Evolutionary conservation across 768 basidiomycete genomes (phyloP).

Genomic region (Brasilioporus rufonigricans): DNA sequence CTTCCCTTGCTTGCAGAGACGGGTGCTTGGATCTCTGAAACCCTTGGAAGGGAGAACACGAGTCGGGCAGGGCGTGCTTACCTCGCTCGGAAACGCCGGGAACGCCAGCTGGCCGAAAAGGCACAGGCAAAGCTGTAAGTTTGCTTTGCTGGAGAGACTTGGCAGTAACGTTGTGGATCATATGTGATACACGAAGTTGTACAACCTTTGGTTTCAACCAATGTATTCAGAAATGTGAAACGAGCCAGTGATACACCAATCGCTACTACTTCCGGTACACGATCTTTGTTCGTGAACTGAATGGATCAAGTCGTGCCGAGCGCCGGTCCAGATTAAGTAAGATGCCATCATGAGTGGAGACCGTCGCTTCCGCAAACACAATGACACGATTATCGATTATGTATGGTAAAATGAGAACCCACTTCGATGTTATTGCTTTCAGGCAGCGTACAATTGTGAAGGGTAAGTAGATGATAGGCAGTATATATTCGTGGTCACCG

Average conservation of each 20-base stretch:
- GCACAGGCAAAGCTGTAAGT: constrained; percentile 5
- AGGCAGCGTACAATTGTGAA: too few relatives aligned
- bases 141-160: not conserved
- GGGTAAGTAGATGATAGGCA: too few relatives aligned
- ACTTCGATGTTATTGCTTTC: too few relatives aligned
- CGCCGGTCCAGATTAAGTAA: too few relatives aligned
- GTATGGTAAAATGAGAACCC: too few relatives aligned
- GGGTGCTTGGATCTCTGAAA: constrained; percentile 79
- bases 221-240: not conserved
- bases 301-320: not conserved
- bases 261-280: too few relatives aligned
- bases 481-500: too few relatives aligned
- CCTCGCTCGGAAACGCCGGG: constrained; percentile 46
- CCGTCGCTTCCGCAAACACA: too few relatives aligned
- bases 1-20: constrained; percentile 69
- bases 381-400: too few relatives aligned
- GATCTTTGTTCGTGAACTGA: not conserved
- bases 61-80: constrained; percentile 79
- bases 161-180: not conserved
- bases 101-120: constrained; percentile 25
- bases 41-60: constrained; percentile 63
- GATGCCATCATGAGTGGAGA: too few relatives aligned
- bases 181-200: not conserved
- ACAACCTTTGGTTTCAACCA: too few relatives aligned
- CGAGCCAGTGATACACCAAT: too few relatives aligned